These are phyloP conservation scores for Solanum verrucosum DNA, from an alignment of 257 asterid genomes.

Conservation along the genomic window DNA sequence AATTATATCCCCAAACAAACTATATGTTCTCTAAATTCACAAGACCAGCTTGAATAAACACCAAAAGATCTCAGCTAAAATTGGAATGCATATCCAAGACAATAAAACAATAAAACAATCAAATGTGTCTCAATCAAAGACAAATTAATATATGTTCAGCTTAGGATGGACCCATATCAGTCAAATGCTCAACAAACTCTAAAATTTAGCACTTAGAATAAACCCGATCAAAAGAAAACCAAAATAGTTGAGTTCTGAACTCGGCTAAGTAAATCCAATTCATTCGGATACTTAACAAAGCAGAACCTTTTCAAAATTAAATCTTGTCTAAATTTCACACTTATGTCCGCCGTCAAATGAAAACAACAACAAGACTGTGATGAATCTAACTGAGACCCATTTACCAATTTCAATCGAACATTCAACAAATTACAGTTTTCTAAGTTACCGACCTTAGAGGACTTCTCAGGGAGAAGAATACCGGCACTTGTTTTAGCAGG, in stretches of 20 bases:
- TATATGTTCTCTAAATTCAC: neutral
- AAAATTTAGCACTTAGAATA: neutral
- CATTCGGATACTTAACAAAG: neutral
- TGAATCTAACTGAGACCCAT: neutral
- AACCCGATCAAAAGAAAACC: neutral
- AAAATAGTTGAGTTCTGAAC: neutral
- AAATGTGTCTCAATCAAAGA: neutral
- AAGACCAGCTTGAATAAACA: neutral
- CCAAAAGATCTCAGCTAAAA: neutral
- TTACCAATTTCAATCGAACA: neutral
- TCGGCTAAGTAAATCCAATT: neutral
- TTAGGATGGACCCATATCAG: neutral
- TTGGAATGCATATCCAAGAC: no score
- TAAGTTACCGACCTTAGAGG: slow-evolving; percentile 44
- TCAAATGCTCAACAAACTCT: neutral
- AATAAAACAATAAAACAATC: neutral
- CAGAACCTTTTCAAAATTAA: neutral
- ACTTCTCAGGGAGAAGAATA: slow-evolving; percentile 80
- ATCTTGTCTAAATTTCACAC: neutral
- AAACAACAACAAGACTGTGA: neutral
- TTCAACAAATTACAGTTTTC: neutral
- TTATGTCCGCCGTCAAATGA: neutral
- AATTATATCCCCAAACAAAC: neutral
- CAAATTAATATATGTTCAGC: neutral
- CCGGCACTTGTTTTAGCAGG: slow-evolving; percentile 84